Conservation (phyloP, 176 grass and related monocot genomes). For the Dactylis glomerata region DNA sequence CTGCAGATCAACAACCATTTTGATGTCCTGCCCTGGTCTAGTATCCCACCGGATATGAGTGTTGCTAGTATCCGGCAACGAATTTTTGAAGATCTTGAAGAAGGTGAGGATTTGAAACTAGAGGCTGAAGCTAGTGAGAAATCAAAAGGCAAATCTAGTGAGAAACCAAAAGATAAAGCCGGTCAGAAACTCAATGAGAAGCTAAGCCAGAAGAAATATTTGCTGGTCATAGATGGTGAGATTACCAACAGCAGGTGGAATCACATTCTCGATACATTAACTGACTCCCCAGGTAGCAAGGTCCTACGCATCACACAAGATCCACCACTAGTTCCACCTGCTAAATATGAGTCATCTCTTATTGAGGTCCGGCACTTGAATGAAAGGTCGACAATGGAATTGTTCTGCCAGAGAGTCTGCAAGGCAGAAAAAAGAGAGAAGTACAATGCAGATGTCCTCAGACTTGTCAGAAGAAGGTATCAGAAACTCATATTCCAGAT, state of each 20-base stretch:
- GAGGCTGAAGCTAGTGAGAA: no score
- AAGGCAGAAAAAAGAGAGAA: not conserved
- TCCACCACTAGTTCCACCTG: not conserved
- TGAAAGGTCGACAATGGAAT: not conserved
- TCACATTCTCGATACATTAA: not conserved
- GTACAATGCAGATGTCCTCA: not conserved
- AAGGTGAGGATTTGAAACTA: no score
- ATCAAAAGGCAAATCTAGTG: no score
- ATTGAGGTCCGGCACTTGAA: not conserved
- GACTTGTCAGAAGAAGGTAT: not conserved
- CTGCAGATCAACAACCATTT: not conserved
- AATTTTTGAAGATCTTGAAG: no score
- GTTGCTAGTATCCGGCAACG: no score
- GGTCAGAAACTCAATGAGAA: no score
- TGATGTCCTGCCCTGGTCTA: not conserved
- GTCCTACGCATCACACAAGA: constrained; percentile 28
- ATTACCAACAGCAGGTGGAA: constrained; percentile 16
- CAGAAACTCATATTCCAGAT: not conserved
- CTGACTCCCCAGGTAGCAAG: not conserved
- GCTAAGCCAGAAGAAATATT: not conserved
- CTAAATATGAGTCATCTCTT: not conserved
- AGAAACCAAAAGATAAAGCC: no score
- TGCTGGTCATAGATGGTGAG: constrained; percentile 15
- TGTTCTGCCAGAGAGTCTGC: constrained; percentile 6
- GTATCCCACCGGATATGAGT: no score